Base-by-base conservation (phyloP, 331 rosid genomes). In the Malus hybrid region DNA sequence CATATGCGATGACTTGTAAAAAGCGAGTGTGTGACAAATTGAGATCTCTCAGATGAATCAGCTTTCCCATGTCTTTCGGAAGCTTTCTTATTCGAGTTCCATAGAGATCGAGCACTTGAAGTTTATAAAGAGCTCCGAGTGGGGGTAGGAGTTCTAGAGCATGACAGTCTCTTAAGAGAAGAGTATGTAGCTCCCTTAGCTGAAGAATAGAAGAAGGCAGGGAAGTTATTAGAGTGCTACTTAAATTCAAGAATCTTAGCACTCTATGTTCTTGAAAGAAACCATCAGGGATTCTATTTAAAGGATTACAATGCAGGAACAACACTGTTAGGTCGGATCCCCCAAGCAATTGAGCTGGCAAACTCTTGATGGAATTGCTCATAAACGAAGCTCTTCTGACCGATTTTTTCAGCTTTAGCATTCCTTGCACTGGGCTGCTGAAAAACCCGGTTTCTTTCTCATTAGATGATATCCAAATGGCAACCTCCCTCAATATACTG, bases 151-250 rank as follows among this genome's bases (percentile, higher is more conserved):
- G 55, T 73, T 73, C 34, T 39, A 72, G 74, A 57, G 18, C 16
- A 3, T 4, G 32, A 34, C 75, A 79, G 7, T 33, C 42, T 63
- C 74, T 24, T 59, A 73, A 59, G 57, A 67, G 65, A 67, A 79
- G 82, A 59, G 75, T 76, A 31, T 56, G 46, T 4, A 79, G 70
- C 44, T 79, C 82, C 12, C 32, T 16, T 12, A 79, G 70, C 32
- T 73, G 78, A 59, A 67, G 74, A 7, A 79, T 36, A 67, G 82
- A 73, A 57, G n/a, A 55, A 44, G 82, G 78, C 75, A 79, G 61
- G 67, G 74, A 65, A 4, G 8, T 13, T 52, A 79, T 73, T 0
- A 7, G 15, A 10, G 82, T 79, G 46, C 56, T 6, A 36, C 82
- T 57, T 19, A 79, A 29, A 73, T 73, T 79, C 55, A 79, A 64